phyloP scores from a whole-genome alignment of 805 yeast genomes.

The Lachancea kluyveri region DNA sequence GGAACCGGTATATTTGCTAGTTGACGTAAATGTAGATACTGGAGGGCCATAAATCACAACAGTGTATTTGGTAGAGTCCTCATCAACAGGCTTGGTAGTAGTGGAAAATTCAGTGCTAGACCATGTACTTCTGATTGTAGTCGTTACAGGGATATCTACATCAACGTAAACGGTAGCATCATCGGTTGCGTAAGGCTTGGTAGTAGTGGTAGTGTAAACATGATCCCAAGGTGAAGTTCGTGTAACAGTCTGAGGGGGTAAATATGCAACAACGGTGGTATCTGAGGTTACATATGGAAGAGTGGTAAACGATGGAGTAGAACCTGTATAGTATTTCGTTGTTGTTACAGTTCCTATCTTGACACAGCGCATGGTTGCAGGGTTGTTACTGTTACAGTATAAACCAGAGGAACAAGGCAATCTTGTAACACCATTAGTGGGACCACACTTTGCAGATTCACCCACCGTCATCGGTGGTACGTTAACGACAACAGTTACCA shows the following conservation, averaged over 20 bases:
- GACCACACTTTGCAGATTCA: conserved; percentile 8
- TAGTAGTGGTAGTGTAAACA: conserved; percentile 4
- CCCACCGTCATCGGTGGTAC: conserved; percentile 9
- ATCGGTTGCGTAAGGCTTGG: conserved; percentile 5
- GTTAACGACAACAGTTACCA: conserved; percentile 7
- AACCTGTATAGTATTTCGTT: conserved; percentile 4
- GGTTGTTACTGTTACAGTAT: conserved; percentile 6
- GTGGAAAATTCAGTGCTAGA: conserved; percentile 4
- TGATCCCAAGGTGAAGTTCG: conserved; percentile 7
- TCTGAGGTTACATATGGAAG: conserved; percentile 8
- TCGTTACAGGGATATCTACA: conserved; percentile 7
- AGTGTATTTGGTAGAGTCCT: conserved; percentile 5
- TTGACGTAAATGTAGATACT: conserved; percentile 5
- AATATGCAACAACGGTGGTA: conserved; percentile 6
- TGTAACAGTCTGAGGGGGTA: conserved; percentile 7
- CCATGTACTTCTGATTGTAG: conserved; percentile 8
- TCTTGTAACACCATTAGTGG: conserved; percentile 8
- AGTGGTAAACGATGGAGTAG: conserved; percentile 7
- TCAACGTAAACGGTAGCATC: conserved; percentile 7
- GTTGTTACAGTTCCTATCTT: conserved; percentile 5
- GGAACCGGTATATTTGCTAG: conserved; percentile 6
- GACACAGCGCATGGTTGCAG: not conserved
- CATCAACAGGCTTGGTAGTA: conserved; percentile 1
- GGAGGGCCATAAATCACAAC: conserved; percentile 9
- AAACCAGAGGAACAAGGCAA: conserved; percentile 6